Evolutionary conservation across 768 basidiomycete species (phyloP), one percentile per base, ranked within the genome.

Genomic region (Punctularia strigosozonata): DNA sequence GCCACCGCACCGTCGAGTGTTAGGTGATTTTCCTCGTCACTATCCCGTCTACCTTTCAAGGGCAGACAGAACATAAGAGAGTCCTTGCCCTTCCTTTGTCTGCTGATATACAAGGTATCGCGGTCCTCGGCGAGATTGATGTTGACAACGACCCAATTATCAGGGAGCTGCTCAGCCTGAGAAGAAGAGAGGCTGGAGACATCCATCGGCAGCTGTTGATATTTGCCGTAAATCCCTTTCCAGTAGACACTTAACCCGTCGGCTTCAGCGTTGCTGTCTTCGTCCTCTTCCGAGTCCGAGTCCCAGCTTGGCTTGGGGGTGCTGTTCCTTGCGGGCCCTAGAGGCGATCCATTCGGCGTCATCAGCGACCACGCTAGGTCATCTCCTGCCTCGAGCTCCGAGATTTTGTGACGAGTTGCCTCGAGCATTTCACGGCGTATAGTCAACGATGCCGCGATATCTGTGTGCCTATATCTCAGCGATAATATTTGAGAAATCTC

Each of bases 1-100:
- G 54, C 52, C 7, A 81, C 50, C 2, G 86, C 91, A 41, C 75
- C 72, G 4, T 82, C 73, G 48, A 84, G 86, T 1, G 80, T 75
- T 28, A 97, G 68, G 46, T 80, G 73, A 22, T 72, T 68, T 23
- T 77, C 78, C 5, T 81, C 78, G 6, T 78, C 78, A 15, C 75
- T 63, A 28, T 84, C 92, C 30, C 90, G 64, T 34, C 86, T 68
- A 8, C 84, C 84, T 44, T 87, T 83, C 18, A 98, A 65, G 0
- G 95, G 94, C 2, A 98, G 66, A 44, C 85, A 87, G 57, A 98
- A 90, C 10, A 97, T 66, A 19, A 97, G 62, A 0, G 90, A 84
- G 4, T 69, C 59, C 13, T 58, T 56, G 1, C 64, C 66, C 2
- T 72, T 66, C 18, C 80, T 71, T 48, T 89, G 80, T 13, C 92